Evolutionary conservation across 1,284 basidiomycete species (phyloP).

Genomic region (Ustilago xerochloae): DNA sequence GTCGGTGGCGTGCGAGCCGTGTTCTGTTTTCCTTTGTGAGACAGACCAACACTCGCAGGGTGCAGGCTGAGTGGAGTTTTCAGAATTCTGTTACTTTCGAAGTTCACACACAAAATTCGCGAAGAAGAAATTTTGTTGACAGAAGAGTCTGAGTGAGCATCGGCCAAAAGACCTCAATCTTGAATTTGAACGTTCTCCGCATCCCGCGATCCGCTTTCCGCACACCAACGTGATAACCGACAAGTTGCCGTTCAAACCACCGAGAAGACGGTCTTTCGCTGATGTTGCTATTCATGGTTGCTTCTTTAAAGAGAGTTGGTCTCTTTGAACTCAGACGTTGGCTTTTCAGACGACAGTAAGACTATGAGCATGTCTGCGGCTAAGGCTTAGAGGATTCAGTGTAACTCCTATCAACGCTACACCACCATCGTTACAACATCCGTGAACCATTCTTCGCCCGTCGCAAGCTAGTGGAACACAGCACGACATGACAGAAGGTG

Average conservation of each 20-base stretch:
- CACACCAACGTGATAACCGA: neutral
- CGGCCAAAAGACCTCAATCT: neutral
- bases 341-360: no score
- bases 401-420: neutral
- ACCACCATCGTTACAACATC: neutral
- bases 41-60: no score
- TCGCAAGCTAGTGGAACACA: neutral
- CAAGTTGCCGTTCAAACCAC: conserved; percentile 13
- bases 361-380: no score
- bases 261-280: neutral
- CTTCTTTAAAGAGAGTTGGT: no score
- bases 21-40: no score
- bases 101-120: neutral
- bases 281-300: neutral
- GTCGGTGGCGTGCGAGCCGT: neutral
- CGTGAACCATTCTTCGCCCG: no score
- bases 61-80: neutral
- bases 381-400: no score
- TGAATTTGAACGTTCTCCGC: neutral
- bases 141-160: neutral
- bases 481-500: neutral
- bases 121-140: neutral
- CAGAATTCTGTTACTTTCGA: neutral
- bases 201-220: neutral
- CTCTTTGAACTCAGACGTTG: no score